phyloP scores from a whole-genome alignment of 2,329 filamentous ascomycete species.

The Claviceps spartinae region DNA sequence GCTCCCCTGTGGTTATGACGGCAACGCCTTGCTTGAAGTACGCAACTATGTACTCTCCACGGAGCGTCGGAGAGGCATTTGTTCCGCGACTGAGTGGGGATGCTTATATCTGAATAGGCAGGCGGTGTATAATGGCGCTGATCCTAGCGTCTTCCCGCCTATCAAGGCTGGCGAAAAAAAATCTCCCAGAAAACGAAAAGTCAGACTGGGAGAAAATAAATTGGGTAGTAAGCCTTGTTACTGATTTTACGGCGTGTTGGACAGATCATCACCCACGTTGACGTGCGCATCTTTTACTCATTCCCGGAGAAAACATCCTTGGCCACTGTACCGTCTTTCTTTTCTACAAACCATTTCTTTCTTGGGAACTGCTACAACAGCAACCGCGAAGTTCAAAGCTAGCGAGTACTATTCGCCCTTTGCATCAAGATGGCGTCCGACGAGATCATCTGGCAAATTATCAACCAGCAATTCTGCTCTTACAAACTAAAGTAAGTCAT shows the following conservation, averaged over 20 bases:
- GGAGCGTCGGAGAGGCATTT: slow-evolving; percentile 4
- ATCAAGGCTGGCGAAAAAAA: slow-evolving; percentile 11
- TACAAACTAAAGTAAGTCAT: slow-evolving; percentile 74
- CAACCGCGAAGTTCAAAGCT: neutral
- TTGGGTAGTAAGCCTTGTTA: neutral
- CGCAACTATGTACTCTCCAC: neutral
- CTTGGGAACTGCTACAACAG: too few species aligned
- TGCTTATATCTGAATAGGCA: slow-evolving; percentile 5
- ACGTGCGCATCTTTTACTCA: neutral
- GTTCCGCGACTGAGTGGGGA: slow-evolving; percentile 8
- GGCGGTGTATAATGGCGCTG: slow-evolving; percentile 10
- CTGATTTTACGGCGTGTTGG: neutral
- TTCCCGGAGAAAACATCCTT: too few species aligned
- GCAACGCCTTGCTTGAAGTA: neutral
- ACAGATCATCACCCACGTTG: slow-evolving; percentile 8
- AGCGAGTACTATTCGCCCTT: neutral
- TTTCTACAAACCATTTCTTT: too few species aligned
- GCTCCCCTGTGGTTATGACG: too few species aligned
- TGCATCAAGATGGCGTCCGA: slow-evolving; percentile 61
- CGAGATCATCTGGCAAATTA: slow-evolving; percentile 95
- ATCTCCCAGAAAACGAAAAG: slow-evolving; percentile 10
- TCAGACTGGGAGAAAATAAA: slow-evolving; percentile 9
- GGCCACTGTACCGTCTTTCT: too few species aligned
- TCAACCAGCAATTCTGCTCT: slow-evolving; percentile 88
- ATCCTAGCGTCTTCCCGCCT: slow-evolving; percentile 3